Evolutionary conservation across 257 asterid genomes (phyloP).

Genomic region (Solanum sejunctum): DNA sequence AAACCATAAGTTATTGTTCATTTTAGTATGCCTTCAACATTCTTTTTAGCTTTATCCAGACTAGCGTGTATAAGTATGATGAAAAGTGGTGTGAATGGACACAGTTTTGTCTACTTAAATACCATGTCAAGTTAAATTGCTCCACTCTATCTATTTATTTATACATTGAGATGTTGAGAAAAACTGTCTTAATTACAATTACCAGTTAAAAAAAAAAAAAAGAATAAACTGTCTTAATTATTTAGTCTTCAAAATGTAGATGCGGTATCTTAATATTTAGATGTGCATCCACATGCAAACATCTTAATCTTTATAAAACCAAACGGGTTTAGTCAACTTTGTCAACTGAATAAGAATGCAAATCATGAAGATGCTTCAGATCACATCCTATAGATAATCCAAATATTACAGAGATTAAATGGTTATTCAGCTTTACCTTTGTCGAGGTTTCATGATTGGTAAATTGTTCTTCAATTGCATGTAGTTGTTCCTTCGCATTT

Average conservation of each 20-base stretch:
- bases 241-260: background rate
- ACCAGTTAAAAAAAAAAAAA: background rate
- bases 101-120: background rate
- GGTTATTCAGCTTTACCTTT: slow-evolving; percentile 33
- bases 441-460: slow-evolving; percentile 29
- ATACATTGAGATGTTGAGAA: background rate
- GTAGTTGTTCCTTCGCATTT: slow-evolving; percentile 43
- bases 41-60: background rate
- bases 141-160: background rate
- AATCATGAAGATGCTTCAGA: background rate
- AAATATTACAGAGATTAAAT: background rate
- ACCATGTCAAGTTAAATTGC: background rate
- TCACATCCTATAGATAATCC: background rate
- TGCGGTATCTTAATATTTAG: background rate
- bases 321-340: background rate
- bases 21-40: background rate
- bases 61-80: background rate
- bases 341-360: background rate
- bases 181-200: background rate
- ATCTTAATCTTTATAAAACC: background rate
- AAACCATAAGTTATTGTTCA: background rate
- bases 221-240: background rate
- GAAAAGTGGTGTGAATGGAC: background rate
- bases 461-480: slow-evolving; percentile 21
- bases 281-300: background rate